Conservation (phyloP, 2,329 filamentous ascomycete genomes). For the Chrysosphaeria jannelii region DNA sequence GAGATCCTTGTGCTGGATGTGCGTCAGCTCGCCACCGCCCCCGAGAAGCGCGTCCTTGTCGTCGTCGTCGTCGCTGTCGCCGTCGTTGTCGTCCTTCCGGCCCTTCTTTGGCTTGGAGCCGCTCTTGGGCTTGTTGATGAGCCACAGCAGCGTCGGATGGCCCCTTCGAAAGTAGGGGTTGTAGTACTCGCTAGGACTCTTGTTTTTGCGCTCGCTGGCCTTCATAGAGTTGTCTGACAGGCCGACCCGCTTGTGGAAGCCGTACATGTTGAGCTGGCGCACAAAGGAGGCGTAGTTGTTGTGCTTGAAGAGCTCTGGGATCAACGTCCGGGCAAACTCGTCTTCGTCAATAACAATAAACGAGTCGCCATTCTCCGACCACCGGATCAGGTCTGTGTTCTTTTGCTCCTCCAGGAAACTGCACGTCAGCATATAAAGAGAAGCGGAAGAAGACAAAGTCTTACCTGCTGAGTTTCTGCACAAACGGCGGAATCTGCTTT, state of each 20-base stretch:
- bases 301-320: slow-evolving; percentile 96
- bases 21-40: slow-evolving; percentile 11
- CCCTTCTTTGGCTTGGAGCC: slow-evolving; percentile 24
- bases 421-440: background rate
- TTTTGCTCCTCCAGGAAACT: slow-evolving; percentile 85
- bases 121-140: slow-evolving; percentile 85
- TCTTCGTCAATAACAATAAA: slow-evolving; percentile 95
- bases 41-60: slow-evolving; percentile 10
- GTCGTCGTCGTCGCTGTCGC: slow-evolving; percentile 48
- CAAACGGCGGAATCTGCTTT: slow-evolving; percentile 91
- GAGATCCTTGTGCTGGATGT: slow-evolving; percentile 40
- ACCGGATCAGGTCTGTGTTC: slow-evolving; percentile 83
- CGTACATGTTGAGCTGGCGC: slow-evolving; percentile 86
- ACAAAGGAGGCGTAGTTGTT: slow-evolving; percentile 97
- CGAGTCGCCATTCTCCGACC: slow-evolving; percentile 87
- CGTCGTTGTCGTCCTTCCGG: slow-evolving; percentile 33
- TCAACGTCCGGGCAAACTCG: slow-evolving; percentile 88
- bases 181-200: slow-evolving; percentile 92
- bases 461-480: slow-evolving; percentile 89
- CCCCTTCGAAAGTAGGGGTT: slow-evolving; percentile 90
- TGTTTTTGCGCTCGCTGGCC: slow-evolving; percentile 86
- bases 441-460: background rate
- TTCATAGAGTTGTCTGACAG: slow-evolving; percentile 95
- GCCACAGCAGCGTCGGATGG: slow-evolving; percentile 73
- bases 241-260: slow-evolving; percentile 86